Evolutionary conservation across 1,139 yeast species (phyloP).

Genomic region (Citeromyces hawaiiensis): DNA sequence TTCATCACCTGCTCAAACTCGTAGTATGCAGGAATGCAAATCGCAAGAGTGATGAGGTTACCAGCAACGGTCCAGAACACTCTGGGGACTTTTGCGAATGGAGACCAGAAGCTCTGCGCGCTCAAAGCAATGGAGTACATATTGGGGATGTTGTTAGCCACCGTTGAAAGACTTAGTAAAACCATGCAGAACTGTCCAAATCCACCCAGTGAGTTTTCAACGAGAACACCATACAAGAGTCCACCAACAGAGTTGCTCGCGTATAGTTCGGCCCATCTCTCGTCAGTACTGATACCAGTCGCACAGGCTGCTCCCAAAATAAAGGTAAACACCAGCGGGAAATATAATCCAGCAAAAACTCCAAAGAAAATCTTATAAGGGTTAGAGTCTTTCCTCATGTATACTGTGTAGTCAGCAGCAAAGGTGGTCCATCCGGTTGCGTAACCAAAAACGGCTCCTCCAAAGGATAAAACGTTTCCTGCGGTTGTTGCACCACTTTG

Average conservation of each 20-base stretch:
- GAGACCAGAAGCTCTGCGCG: slow-evolving; percentile 74
- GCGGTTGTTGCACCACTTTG: slow-evolving; percentile 49
- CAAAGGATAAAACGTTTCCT: slow-evolving; percentile 70
- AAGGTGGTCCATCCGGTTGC: slow-evolving; percentile 95
- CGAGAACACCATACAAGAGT: slow-evolving; percentile 63
- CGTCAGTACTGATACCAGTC: slow-evolving; percentile 38
- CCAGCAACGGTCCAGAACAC: slow-evolving; percentile 70
- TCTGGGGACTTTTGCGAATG: slow-evolving; percentile 64
- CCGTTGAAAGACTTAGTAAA: slow-evolving; percentile 66
- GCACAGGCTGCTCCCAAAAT: slow-evolving; percentile 83
- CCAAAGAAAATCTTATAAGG: slow-evolving; percentile 46
- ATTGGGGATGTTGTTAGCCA: slow-evolving; percentile 86
- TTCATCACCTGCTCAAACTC: slow-evolving; percentile 60
- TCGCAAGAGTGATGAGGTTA: slow-evolving; percentile 65
- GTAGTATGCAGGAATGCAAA: slow-evolving; percentile 81
- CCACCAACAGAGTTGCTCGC: slow-evolving; percentile 60
- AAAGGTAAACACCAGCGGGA: slow-evolving; percentile 63
- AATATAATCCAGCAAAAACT: slow-evolving; percentile 46
- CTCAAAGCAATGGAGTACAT: slow-evolving; percentile 82
- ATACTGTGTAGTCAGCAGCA: slow-evolving; percentile 86
- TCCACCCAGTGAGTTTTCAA: slow-evolving; percentile 67
- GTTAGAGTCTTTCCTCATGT: slow-evolving; percentile 55
- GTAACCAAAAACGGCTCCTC: slow-evolving; percentile 76
- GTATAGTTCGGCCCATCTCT: slow-evolving; percentile 40
- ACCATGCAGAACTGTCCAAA: slow-evolving; percentile 89